Percentiles rank a stretch among this genome's conserved stretches.
Evolutionary conservation across 768 basidiomycete genomes (phyloP).

Genomic region (Hysterangium stoloniferum): DNA sequence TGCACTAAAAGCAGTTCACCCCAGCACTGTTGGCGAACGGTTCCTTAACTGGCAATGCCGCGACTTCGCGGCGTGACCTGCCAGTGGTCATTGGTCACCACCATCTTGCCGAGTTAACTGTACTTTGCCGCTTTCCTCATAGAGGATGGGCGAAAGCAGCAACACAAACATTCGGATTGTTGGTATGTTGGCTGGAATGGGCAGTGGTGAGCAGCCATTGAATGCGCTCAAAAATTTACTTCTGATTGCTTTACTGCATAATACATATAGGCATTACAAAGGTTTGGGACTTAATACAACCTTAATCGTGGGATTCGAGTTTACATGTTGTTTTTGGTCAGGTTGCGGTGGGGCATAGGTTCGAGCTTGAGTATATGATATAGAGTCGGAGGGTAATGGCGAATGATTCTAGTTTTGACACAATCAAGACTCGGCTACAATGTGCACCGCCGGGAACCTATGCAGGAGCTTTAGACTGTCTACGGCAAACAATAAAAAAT

Average conservation of each 20-base stretch:
- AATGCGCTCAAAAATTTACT: not conserved
- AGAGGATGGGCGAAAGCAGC: constrained; percentile 10
- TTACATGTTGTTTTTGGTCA: constrained; percentile 17
- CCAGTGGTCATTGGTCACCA: no score
- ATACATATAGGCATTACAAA: constrained; percentile 40
- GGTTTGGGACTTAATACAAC: constrained; percentile 21
- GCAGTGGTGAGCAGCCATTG: constrained; percentile 43
- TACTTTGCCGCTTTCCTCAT: no score
- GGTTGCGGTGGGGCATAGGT: constrained; percentile 71
- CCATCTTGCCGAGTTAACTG: no score
- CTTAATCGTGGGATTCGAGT: constrained; percentile 5
- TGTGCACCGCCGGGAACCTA: constrained; percentile 60
- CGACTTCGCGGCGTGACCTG: no score
- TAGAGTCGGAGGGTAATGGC: not conserved
- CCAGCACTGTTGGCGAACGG: no score
- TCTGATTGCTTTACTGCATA: not conserved
- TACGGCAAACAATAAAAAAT: constrained; percentile 47
- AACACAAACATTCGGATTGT: constrained; percentile 39
- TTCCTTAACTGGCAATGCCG: no score
- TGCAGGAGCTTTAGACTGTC: constrained; percentile 50
- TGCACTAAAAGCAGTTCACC: no score
- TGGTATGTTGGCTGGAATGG: constrained; percentile 51
- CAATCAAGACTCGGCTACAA: constrained; percentile 66
- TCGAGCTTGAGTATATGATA: constrained; percentile 5
- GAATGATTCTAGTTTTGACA: constrained; percentile 46